A percentile compares a stretch with the other conserved stretches of the same genome.
phyloP scores from a whole-genome alignment of 768 basidiomycete species.

The Gyrodon lividus region DNA sequence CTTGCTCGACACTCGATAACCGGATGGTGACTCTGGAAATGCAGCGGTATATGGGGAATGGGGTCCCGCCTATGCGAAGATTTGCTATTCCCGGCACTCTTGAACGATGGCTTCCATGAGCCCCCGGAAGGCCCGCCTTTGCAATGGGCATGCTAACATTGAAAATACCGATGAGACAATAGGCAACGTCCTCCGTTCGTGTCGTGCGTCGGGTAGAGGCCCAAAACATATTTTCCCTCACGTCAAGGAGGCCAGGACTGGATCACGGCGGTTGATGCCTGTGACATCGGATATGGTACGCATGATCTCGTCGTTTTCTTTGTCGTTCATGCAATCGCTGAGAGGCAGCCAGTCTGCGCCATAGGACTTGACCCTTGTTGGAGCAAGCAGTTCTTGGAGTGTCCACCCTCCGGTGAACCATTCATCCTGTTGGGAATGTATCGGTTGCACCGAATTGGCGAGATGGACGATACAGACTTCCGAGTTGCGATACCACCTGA shows the following conservation, averaged over 20 bases:
- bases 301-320: slow-evolving; percentile 17
- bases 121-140: slow-evolving; percentile 21
- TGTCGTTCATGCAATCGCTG: slow-evolving; percentile 15
- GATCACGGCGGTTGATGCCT: slow-evolving; percentile 7
- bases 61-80: slow-evolving; percentile 22
- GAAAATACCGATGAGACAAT: slow-evolving; percentile 27
- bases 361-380: slow-evolving; percentile 21
- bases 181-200: slow-evolving; percentile 25
- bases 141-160: slow-evolving; percentile 22
- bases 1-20: slow-evolving; percentile 12
- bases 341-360: slow-evolving; percentile 14
- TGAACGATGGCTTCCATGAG: slow-evolving; percentile 22
- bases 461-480: slow-evolving; percentile 23
- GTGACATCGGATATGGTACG: slow-evolving; percentile 10
- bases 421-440: slow-evolving; percentile 13
- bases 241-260: slow-evolving; percentile 18
- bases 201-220: slow-evolving; percentile 25
- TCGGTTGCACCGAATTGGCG: background rate
- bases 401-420: slow-evolving; percentile 26
- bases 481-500: slow-evolving; percentile 22
- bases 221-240: slow-evolving; percentile 24
- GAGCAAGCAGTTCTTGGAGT: slow-evolving; percentile 23
- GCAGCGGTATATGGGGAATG: slow-evolving; percentile 18
- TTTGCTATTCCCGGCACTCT: slow-evolving; percentile 19
- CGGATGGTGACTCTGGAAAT: slow-evolving; percentile 20